Evolutionary conservation across 306 rosid species (phyloP).

Genomic region (Glycine tomentella): DNA sequence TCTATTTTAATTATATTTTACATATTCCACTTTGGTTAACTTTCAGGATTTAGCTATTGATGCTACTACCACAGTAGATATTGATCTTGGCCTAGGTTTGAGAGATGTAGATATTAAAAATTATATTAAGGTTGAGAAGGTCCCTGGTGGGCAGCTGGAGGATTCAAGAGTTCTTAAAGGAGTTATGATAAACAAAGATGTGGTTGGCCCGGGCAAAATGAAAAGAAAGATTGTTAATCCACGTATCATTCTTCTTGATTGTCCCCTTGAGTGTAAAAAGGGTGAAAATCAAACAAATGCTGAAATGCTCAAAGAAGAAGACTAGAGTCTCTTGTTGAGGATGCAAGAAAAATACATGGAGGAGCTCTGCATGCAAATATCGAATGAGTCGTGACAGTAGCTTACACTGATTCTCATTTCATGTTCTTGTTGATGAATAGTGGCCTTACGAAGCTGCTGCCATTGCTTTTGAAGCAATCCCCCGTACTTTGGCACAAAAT

Average conservation of each 20-base stretch:
- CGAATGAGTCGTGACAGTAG: neutral
- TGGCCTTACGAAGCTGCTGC: constrained; percentile 93
- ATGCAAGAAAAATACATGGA: constrained; percentile 87
- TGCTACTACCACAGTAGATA: neutral
- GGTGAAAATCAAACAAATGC: constrained; percentile 95
- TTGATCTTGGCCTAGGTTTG: constrained; percentile 2
- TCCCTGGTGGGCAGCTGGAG: constrained; percentile 94
- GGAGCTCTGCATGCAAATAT: constrained; percentile 77
- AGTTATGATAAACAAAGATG: constrained; percentile 91
- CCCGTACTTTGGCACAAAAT: constrained; percentile 80
- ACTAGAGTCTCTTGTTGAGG: constrained; percentile 77
- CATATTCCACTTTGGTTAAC: neutral
- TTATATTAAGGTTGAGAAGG: constrained; percentile 87
- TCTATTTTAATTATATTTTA: neutral
- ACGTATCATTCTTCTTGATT: constrained; percentile 77
- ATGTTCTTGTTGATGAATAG: constrained; percentile 41
- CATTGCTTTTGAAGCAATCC: constrained; percentile 81
- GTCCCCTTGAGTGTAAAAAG: constrained; percentile 86
- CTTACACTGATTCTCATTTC: constrained; percentile 14
- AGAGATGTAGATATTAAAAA: constrained; percentile 77
- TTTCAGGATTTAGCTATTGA: constrained; percentile 1
- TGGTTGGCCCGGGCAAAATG: constrained; percentile 89
- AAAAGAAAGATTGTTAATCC: constrained; percentile 86
- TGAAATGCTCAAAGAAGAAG: constrained; percentile 72
- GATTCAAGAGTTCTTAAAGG: constrained; percentile 84